Conservation (phyloP, 371 early-diverging fungal species). For the Mucor indicus region DNA sequence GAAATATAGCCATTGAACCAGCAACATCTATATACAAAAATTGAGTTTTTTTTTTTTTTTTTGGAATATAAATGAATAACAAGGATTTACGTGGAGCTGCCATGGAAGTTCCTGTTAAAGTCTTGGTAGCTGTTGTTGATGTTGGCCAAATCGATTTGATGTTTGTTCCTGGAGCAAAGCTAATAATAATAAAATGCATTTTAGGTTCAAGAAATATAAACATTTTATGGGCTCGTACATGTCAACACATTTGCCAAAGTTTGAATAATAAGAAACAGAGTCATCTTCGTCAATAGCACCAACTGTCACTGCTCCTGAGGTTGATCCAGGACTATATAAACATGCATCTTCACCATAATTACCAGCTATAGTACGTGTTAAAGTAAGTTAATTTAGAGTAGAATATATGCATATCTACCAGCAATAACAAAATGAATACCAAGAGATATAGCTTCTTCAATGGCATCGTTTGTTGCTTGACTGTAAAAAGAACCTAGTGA, state of each 20-base stretch:
- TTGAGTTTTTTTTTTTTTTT: too few species aligned
- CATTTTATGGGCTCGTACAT: slow-evolving; percentile 39
- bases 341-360: slow-evolving; percentile 79
- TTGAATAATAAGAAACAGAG: slow-evolving; percentile 70
- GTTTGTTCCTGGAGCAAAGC: slow-evolving; percentile 76
- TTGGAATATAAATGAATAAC: not conserved
- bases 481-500: slow-evolving; percentile 56
- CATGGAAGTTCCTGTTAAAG: slow-evolving; percentile 74
- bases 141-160: slow-evolving; percentile 66
- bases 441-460: slow-evolving; percentile 45
- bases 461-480: slow-evolving; percentile 56
- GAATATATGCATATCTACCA: slow-evolving; percentile 11
- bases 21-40: slow-evolving; percentile 38
- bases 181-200: slow-evolving; percentile 1
- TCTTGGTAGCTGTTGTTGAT: slow-evolving; percentile 26
- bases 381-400: too few species aligned
- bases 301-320: slow-evolving; percentile 80
- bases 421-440: slow-evolving; percentile 60
- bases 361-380: slow-evolving; percentile 32
- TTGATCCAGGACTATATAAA: slow-evolving; percentile 80
- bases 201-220: not conserved
- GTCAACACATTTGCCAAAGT: slow-evolving; percentile 79
- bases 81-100: slow-evolving; percentile 64
- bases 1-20: slow-evolving; percentile 39
- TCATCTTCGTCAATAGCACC: slow-evolving; percentile 83